A percentile compares a stretch with the other conserved stretches of the same genome.
These are phyloP conservation scores for Metarhizium album DNA, from an alignment of 2,329 filamentous ascomycete species.

Conservation along the genomic window DNA sequence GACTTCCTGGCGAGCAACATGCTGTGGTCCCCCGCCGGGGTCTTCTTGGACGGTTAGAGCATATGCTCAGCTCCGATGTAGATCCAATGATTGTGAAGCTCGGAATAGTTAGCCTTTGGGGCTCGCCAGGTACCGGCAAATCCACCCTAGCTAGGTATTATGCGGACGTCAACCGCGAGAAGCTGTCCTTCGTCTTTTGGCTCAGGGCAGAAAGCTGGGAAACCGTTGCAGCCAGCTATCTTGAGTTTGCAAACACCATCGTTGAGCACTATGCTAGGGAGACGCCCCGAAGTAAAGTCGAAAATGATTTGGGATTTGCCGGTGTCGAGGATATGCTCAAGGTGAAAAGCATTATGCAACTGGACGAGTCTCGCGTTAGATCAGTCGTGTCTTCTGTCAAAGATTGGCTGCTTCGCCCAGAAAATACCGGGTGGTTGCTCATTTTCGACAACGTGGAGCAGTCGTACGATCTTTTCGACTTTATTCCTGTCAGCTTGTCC, in stretches of 20 bases:
- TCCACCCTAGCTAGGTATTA: conserved; percentile 15
- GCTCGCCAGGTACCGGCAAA: conserved; percentile 13
- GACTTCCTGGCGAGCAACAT: conserved; percentile 8
- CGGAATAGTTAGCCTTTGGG: conserved; percentile 15
- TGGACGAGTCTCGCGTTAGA: conserved; percentile 13
- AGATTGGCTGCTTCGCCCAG: conserved; percentile 16
- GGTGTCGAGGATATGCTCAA: conserved; percentile 16
- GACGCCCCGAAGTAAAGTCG: conserved; percentile 9
- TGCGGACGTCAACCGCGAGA: conserved; percentile 11
- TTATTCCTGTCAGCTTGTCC: conserved; percentile 15
- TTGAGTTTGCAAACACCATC: conserved; percentile 14
- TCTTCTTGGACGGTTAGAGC: conserved; percentile 11
- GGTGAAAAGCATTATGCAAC: conserved; percentile 12
- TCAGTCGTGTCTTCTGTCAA: conserved; percentile 16
- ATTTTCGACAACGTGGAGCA: conserved; percentile 15
- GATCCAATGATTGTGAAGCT: conserved; percentile 7
- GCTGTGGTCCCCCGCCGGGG: conserved; percentile 10
- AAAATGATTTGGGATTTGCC: conserved; percentile 14
- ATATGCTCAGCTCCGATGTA: conserved; percentile 8
- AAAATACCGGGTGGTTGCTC: conserved; percentile 15
- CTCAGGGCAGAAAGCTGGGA: conserved; percentile 17
- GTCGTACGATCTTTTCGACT: conserved; percentile 15
- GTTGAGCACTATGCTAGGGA: conserved; percentile 13
- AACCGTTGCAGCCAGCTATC: conserved; percentile 15
- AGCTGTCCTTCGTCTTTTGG: conserved; percentile 17